Percentiles rank a stretch among this genome's conserved stretches.
Evolutionary conservation across 179 eudicot genomes (phyloP).

Genomic region (Beta macrorhiza): DNA sequence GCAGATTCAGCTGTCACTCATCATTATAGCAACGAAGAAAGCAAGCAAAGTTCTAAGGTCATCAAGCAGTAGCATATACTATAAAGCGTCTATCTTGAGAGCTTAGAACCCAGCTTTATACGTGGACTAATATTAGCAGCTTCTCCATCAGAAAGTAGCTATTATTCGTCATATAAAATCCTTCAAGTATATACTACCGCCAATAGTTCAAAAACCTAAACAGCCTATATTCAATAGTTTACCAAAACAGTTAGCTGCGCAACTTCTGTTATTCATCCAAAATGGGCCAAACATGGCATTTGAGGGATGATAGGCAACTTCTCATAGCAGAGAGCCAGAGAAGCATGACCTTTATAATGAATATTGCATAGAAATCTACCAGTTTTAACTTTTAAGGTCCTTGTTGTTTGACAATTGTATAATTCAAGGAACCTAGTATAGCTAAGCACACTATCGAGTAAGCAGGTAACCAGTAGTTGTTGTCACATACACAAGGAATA

Average conservation of each 20-base stretch:
- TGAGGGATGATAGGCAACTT: neutral
- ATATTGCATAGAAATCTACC: neutral
- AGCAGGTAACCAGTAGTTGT: neutral
- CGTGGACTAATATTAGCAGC: neutral
- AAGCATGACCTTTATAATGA: no score
- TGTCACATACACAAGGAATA: neutral
- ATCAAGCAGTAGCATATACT: neutral
- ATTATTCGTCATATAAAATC: neutral
- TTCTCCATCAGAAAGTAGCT: neutral
- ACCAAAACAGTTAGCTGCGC: neutral
- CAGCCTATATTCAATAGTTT: neutral
- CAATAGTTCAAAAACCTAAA: neutral
- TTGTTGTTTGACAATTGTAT: neutral
- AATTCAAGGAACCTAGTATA: neutral
- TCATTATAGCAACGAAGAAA: neutral
- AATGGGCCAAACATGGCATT: no score
- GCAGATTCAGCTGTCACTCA: neutral
- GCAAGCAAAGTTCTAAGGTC: neutral
- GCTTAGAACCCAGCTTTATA: neutral
- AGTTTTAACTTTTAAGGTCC: neutral
- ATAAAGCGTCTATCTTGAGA: neutral
- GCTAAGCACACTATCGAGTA: neutral
- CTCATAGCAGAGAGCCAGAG: neutral
- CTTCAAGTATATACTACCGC: neutral
- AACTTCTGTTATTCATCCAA: neutral